Base-by-base conservation (phyloP, 1,284 basidiomycete genomes). In the Cystobasidium slooffiae region DNA sequence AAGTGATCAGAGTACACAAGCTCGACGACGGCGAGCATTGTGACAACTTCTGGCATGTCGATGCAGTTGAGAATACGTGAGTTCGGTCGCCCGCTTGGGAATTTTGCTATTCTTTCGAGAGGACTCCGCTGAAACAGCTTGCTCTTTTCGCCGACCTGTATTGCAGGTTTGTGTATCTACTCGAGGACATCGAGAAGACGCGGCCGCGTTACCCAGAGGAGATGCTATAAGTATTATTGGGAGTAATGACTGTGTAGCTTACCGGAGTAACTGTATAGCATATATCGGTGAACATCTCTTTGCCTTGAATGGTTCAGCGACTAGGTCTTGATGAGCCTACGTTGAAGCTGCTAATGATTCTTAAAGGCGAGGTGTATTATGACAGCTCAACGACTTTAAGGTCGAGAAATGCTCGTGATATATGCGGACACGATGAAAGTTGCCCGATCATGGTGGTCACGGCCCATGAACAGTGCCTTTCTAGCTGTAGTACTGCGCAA, bases 31-130 rank as follows among this genome's bases (percentile, higher is more conserved):
- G 80, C 37, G 80, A 83, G 79, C 83, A 83, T 73, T 84, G 82
- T 74, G 82, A 84, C 72, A 81, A 82, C 58, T 84, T 80, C 68
- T 81, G 80, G 79, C 78, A 86, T 1, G 86, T 86, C 1, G 86
- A 88, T 78, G 87, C 87, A 6, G 87, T 88, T 16, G 87, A 88
- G 78, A 86, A 87, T 84, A 86, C 85, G 72, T 86, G 84, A 77
- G 77, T 80, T 68, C 77, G 81, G 81, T 24, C 53, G 24, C n/a
- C 16, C 4, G 14, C 59, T 12, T 5, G 6, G 52, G 24, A 20
- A 10, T 18, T 20, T n/a, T 16, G n/a, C 5, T n/a, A 16, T 18
- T 31, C 5, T 31, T 31, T 1, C 31, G 5, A 31, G 2, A 31
- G 5, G 5, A 24, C 3, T 47, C 52, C 37, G 44, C 66, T 46